Evolutionary conservation across 768 basidiomycete genomes (phyloP), one percentile per base, ranked within the genome.

Genomic region (Lanmaoa pseudosensibilis): DNA sequence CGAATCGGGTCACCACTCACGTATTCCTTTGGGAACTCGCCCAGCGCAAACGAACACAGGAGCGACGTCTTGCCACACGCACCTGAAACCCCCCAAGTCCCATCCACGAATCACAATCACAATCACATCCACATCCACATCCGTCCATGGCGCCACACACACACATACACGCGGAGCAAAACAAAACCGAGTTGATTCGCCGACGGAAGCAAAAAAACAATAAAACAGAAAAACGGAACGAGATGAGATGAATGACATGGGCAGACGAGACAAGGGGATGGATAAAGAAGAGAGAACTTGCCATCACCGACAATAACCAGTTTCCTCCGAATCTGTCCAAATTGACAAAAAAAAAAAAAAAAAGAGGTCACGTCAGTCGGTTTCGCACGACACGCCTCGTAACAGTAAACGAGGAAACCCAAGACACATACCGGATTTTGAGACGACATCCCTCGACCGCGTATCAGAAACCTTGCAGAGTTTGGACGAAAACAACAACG

Each of bases 251-350:
- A 21, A 12, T 34, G 32, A 34, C 33, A 36, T 5, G 4, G 34
- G 8, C 27, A 34, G 19, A 23, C 33, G 13, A 21, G 12, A 32
- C 4, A 5, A 23, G 7, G 15, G 1, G 6, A 23, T 5, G 11
- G 7, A 9, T 12, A n/a, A 25, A 18, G 11, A 21, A 25, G 41
- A 8, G 6, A 36, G 64, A 25, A 80, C 86, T 71, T 79, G 79
- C 96, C 96, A 75, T 99, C 96, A 64, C 96, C 96, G 59, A 98
- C 94, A 70, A 94, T 94, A 75, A 96, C 94, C 56, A 98, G 80
- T 77, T 98, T 98, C 67, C 94, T 83, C 65, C 93, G 86, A 73
- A 98, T 91, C 93, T 96, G 63, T 33, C 27, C 38, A 34, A 15
- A 27, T 5, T 16, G 1, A 34, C 15, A 8, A 16, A 16, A 7